These are phyloP conservation scores for Friedmanniomyces simplex DNA, from an alignment of 495 filamentous ascomycete genomes.

Conservation along the genomic window DNA sequence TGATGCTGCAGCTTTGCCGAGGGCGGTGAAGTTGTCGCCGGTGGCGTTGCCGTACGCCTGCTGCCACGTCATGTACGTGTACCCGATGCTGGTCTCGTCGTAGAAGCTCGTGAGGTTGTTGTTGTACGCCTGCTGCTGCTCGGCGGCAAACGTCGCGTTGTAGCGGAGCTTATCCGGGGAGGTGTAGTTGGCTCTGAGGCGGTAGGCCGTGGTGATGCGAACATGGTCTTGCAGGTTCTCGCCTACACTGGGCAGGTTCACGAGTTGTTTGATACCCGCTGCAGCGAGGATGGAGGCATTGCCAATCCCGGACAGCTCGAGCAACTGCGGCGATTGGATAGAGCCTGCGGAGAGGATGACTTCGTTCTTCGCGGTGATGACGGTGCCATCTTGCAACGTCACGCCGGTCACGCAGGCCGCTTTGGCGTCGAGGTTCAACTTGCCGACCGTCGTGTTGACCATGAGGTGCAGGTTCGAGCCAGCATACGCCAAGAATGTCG, in stretches of 20 bases:
- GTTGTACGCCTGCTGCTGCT: conserved; percentile 10
- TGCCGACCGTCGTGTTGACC: conserved; percentile 10
- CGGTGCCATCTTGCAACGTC: conserved; percentile 1
- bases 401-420: not conserved
- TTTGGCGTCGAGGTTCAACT: conserved; percentile 12
- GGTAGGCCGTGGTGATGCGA: conserved; percentile 13
- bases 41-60: conserved; percentile 3
- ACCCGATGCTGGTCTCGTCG: conserved; percentile 20
- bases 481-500: conserved; percentile 7
- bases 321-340: conserved; percentile 27
- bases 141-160: conserved; percentile 10
- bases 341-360: conserved; percentile 29
- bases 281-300: conserved; percentile 11
- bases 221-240: conserved; percentile 24
- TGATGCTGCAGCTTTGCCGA: conserved; percentile 5
- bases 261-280: not conserved
- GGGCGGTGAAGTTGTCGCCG: not conserved
- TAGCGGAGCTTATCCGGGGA: conserved; percentile 9
- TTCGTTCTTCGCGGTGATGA: conserved; percentile 28
- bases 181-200: conserved; percentile 13
- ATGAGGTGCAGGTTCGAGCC: conserved; percentile 11
- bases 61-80: conserved; percentile 17
- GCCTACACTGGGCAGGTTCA: conserved; percentile 13
- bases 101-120: conserved; percentile 12
- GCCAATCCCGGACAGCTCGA: conserved; percentile 25